Evolutionary conservation across 176 grass and related monocot genomes (phyloP).

Genomic region (Eleusine coracana): DNA sequence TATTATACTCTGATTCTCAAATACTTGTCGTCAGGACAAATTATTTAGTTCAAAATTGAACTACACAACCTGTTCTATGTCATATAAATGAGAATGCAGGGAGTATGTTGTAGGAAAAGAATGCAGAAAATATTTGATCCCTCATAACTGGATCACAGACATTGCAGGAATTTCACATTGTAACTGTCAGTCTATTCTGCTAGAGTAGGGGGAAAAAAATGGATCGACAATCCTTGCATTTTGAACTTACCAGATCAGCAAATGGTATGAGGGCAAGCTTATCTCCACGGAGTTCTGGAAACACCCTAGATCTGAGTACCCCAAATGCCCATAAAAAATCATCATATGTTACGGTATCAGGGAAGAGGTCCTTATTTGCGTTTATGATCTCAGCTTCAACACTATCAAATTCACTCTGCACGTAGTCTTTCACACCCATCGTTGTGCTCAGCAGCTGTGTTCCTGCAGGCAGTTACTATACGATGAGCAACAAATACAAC

Average conservation of each 20-base stretch:
- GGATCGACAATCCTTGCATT: not conserved
- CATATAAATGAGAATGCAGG: too few relatives aligned
- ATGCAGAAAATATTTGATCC: conserved; percentile 2
- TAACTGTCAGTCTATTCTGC: not conserved
- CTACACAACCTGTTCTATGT: too few relatives aligned
- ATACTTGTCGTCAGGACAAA: too few relatives aligned
- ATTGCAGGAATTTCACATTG: not conserved
- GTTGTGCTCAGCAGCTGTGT: conserved; percentile 90
- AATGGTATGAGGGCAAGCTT: conserved; percentile 94
- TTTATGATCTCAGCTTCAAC: conserved; percentile 70
- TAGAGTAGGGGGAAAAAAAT: not conserved
- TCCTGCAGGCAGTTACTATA: conserved; percentile 46
- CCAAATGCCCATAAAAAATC: conserved; percentile 97
- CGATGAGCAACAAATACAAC: not conserved
- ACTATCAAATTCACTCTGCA: conserved; percentile 74
- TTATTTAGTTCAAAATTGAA: too few relatives aligned
- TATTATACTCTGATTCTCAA: not conserved
- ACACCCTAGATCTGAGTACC: conserved; percentile 89
- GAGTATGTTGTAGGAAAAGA: not conserved
- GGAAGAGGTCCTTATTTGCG: conserved; percentile 70
- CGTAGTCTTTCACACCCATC: conserved; percentile 79
- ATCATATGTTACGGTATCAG: conserved; percentile 56
- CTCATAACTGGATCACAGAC: not conserved
- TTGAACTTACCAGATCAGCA: conserved; percentile 79
- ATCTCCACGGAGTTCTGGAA: conserved; percentile 57